phyloP scores from a whole-genome alignment of 805 yeast genomes.

The Cyberlindnera meyerae region DNA sequence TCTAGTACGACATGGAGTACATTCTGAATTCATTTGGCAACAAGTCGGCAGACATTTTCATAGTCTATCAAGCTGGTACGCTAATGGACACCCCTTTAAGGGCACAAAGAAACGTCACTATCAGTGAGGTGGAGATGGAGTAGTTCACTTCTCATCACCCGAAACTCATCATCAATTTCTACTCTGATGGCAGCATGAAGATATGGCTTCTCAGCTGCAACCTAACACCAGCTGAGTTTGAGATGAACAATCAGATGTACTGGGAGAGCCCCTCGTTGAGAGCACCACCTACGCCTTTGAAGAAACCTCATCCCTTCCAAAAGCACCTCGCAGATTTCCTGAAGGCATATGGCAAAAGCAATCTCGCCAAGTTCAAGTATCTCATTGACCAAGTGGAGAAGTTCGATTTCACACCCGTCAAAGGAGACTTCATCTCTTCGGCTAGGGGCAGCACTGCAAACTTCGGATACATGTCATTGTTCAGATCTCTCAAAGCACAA shows the following conservation, averaged over 20 bases:
- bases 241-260: conserved; percentile 56
- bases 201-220: conserved; percentile 58
- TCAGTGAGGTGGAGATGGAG: conserved; percentile 31
- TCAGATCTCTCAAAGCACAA: conserved; percentile 18
- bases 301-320: conserved; percentile 32
- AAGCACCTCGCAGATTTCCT: conserved; percentile 42
- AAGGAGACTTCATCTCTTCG: conserved; percentile 49
- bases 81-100: conserved; percentile 13
- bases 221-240: conserved; percentile 48
- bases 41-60: conserved; percentile 14
- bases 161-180: conserved; percentile 59
- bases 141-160: conserved; percentile 56
- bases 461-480: conserved; percentile 27
- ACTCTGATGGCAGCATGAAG: conserved; percentile 35
- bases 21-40: conserved; percentile 26
- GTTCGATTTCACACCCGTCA: conserved; percentile 42
- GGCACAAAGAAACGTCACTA: neutral
- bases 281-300: neutral
- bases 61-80: conserved; percentile 32
- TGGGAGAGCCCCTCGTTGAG: conserved; percentile 53
- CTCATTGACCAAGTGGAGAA: conserved; percentile 1
- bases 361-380: neutral
- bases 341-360: conserved; percentile 32
- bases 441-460: conserved; percentile 39
- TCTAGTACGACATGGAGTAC: conserved; percentile 35